phyloP scores from a whole-genome alignment of 2,329 filamentous ascomycete genomes.

The Ceratocystis lukuohia region DNA sequence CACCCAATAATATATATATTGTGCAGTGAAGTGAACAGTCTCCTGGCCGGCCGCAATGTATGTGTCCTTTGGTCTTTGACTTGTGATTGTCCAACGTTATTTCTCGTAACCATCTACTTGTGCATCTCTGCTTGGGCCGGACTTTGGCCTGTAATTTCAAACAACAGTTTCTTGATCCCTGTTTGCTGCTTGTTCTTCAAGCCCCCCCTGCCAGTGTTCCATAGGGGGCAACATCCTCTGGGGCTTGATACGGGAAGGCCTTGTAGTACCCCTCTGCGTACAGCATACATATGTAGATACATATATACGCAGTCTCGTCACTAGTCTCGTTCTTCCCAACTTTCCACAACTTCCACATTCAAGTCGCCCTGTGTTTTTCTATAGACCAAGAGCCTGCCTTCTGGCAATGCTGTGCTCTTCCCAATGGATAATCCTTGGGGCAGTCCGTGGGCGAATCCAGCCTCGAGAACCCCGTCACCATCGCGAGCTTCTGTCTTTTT shows the following conservation, averaged over 20 bases:
- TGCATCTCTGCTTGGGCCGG: neutral
- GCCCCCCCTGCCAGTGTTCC: neutral
- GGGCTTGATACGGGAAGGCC: neutral
- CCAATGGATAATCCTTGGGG: conserved; percentile 51
- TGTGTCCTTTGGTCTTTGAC: neutral
- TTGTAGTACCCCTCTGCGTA: neutral
- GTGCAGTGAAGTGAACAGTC: neutral
- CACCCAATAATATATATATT: neutral
- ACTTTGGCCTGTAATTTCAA: neutral
- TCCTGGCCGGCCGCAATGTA: too few species aligned
- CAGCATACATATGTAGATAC: neutral
- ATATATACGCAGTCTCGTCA: neutral
- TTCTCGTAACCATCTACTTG: neutral
- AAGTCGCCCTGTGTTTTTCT: neutral
- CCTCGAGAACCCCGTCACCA: conserved; percentile 17
- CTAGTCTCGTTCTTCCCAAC: neutral
- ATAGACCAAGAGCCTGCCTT: neutral
- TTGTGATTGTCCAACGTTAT: neutral
- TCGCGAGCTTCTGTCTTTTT: neutral
- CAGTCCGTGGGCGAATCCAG: conserved; percentile 41
- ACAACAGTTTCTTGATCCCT: conserved; percentile 5
- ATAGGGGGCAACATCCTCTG: neutral
- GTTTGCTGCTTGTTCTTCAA: conserved; percentile 5
- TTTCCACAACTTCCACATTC: neutral
- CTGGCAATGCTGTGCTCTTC: conserved; percentile 14